phyloP scores from a whole-genome alignment of 768 basidiomycete genomes.

The Multifurca ochricompacta region DNA sequence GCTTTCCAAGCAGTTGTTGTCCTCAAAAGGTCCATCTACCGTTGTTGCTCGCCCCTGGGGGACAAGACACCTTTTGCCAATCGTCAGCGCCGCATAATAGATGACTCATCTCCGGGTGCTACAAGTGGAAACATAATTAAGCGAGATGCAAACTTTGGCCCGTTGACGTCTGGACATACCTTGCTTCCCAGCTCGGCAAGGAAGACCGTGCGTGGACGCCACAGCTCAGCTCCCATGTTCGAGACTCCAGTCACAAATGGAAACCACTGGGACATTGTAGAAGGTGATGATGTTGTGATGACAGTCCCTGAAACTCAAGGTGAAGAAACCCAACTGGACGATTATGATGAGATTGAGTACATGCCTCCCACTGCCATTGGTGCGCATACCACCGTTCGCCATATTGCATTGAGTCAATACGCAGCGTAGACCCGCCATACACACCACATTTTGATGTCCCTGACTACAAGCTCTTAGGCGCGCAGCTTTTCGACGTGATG shows the following conservation, averaged over 20 bases:
- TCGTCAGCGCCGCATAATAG: conserved; percentile 35
- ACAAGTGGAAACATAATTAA: conserved; percentile 31
- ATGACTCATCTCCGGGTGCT: conserved; percentile 25
- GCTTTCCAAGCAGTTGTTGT: not conserved
- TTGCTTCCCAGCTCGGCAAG: conserved; percentile 62
- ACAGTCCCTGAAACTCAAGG: conserved; percentile 22
- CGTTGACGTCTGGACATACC: conserved; percentile 31
- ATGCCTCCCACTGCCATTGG: conserved; percentile 47
- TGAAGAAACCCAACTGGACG: conserved; percentile 24
- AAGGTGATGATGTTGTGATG: conserved; percentile 36
- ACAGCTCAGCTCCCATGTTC: conserved; percentile 42
- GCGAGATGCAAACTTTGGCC: conserved; percentile 26
- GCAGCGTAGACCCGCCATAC: not conserved
- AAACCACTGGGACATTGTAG: conserved; percentile 71
- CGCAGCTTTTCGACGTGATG: conserved; percentile 27
- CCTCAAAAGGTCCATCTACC: conserved; percentile 22
- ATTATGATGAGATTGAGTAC: conserved; percentile 45
- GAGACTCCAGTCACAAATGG: conserved; percentile 62
- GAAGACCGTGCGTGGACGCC: conserved; percentile 51
- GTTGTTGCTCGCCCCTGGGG: conserved; percentile 42
- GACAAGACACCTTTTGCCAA: conserved; percentile 78
- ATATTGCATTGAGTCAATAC: not conserved
- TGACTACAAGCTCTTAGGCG: not conserved
- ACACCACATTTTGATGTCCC: conserved; percentile 12
- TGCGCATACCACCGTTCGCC: conserved; percentile 25